Conservation (phyloP, 306 rosid species). For the Begonia masoniana region DNA sequence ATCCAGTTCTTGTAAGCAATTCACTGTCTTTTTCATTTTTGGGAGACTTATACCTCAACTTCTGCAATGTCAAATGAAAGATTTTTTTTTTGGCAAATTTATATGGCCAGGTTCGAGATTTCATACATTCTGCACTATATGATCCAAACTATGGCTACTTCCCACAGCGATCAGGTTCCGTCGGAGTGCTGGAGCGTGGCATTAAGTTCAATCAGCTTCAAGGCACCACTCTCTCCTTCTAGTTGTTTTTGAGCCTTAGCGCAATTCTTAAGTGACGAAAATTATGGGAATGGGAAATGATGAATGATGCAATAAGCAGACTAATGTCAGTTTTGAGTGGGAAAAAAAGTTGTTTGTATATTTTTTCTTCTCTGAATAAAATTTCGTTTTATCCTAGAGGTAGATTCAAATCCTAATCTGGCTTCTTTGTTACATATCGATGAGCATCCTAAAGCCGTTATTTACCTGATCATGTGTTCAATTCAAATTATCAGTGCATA, state of each 20-base stretch:
- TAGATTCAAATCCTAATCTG: too few relatives aligned
- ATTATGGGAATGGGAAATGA: too few relatives aligned
- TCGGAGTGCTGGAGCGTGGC: constrained; percentile 56
- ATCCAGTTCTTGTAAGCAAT: constrained; percentile 63
- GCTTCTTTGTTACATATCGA: too few relatives aligned
- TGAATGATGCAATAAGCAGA: too few relatives aligned
- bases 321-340: too few relatives aligned
- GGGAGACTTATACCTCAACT: not conserved
- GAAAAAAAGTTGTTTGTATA: too few relatives aligned
- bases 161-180: constrained; percentile 58
- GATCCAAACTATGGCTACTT: constrained; percentile 77
- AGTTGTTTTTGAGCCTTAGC: not conserved
- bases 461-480: too few relatives aligned
- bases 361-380: too few relatives aligned
- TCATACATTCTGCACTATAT: constrained; percentile 78
- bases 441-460: too few relatives aligned
- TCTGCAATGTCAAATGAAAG: constrained; percentile 8
- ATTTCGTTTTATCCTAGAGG: too few relatives aligned
- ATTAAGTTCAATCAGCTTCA: constrained; percentile 64
- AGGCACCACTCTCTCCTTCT: constrained; percentile 24
- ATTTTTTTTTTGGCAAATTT: constrained; percentile 2
- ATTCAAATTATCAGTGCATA: too few relatives aligned
- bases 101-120: constrained; percentile 72
- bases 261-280: too few relatives aligned
- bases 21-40: constrained; percentile 5